Evolutionary conservation across 768 basidiomycete genomes (phyloP), one percentile per base, ranked within the genome.

Genomic region (Lactarius hengduanensis): DNA sequence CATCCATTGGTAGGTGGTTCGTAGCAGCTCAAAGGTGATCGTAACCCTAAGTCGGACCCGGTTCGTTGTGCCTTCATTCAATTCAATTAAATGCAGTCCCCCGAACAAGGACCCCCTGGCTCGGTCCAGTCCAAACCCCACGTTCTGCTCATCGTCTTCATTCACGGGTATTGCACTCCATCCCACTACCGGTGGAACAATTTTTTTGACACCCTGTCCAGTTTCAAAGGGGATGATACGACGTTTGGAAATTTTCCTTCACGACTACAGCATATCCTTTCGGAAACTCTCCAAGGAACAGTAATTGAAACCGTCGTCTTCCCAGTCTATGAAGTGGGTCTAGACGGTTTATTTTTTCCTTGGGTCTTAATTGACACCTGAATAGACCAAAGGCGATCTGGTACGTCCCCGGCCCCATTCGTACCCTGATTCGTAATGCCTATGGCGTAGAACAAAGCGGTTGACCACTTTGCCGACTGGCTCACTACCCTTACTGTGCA

Each of bases 391-490:
- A 76, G 95, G 95, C 54, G 89, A 95, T 63, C 77, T 97, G 76
- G 94, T 95, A 73, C 70, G 86, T 79, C 30, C 28, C 47, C 13
- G 57, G 18, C 22, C 26, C 8, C 50, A 59, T 40, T 40, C 58
- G 63, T 55, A 59, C 26, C 47, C 13, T 30, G 30, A 22, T 18
- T 43, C 32, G 45, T 56, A 59, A 68, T 59, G 18, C 26, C 30
- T 55, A 59, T 22, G 57, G 68, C 22, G 9, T 15, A 61, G 61
- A 62, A 60, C 64, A 65, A 60, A 73, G 93, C 95, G 16, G 90
- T 94, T 3, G 84, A 89, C 36, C 85, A 86, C 9, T 96, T 97
- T 75, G 86, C 92, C 9, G 94, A 96, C 73, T 97, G 95, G 96
- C 83, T 97, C 53, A 90, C 92, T 0, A 90, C 86, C n/a, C 77